phyloP scores from a whole-genome alignment of 495 filamentous ascomycete genomes.

The Lasiosphaeris hirsuta region DNA sequence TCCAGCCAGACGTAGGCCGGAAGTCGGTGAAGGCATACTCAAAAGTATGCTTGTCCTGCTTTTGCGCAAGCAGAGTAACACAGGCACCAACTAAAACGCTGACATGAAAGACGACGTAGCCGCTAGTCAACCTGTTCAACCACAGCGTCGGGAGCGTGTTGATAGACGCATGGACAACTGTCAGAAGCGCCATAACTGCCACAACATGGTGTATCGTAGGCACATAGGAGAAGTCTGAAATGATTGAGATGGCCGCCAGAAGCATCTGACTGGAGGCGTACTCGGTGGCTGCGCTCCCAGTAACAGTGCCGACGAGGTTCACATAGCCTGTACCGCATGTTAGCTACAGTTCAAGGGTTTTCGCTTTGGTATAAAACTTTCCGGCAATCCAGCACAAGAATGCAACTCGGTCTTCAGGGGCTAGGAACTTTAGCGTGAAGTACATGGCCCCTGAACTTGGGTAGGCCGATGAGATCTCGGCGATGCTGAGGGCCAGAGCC shows the following conservation, averaged over 20 bases:
- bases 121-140: slow-evolving; percentile 63
- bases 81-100: slow-evolving; percentile 54
- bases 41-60: slow-evolving; percentile 56
- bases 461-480: slow-evolving; percentile 58
- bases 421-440: slow-evolving; percentile 45
- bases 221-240: slow-evolving; percentile 50
- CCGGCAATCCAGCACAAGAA: slow-evolving; percentile 48
- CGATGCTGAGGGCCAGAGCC: slow-evolving; percentile 58
- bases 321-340: slow-evolving; percentile 51
- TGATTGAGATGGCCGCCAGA: slow-evolving; percentile 63
- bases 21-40: slow-evolving; percentile 63
- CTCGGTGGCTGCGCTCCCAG: slow-evolving; percentile 62
- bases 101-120: slow-evolving; percentile 65
- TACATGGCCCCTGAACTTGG: slow-evolving; percentile 56
- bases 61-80: slow-evolving; percentile 57
- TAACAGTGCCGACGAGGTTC: slow-evolving; percentile 64
- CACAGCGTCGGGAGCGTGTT: slow-evolving; percentile 60
- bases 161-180: slow-evolving; percentile 51
- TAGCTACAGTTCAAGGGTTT: background rate
- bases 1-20: slow-evolving; percentile 59
- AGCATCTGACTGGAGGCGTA: slow-evolving; percentile 68
- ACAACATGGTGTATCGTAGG: slow-evolving; percentile 53
- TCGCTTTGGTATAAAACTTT: background rate
- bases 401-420: slow-evolving; percentile 39
- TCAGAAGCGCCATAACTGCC: slow-evolving; percentile 59